A percentile compares a stretch with the other conserved stretches of the same genome.
Conservation (phyloP, 805 yeast species). For the Hanseniaspora clermontiae region DNA sequence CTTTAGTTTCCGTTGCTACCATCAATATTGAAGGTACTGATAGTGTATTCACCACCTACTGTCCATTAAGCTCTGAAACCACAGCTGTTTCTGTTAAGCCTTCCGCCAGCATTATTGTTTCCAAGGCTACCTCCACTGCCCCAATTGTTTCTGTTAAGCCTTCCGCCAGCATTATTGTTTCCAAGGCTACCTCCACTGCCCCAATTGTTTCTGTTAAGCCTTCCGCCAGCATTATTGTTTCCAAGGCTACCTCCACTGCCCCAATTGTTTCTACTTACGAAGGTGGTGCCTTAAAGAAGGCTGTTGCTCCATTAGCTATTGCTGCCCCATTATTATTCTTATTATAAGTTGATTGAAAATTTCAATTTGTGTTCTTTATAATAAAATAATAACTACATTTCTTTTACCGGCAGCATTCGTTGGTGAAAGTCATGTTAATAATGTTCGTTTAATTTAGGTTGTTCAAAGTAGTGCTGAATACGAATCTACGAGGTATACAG, state of each 20-base stretch:
- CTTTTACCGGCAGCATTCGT: not conserved
- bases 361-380: too few relatives aligned
- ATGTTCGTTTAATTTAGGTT: not conserved
- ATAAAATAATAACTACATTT: not conserved
- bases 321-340: conserved; percentile 4
- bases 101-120: not conserved
- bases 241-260: not conserved
- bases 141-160: conserved; percentile 12
- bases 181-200: conserved; percentile 2
- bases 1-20: conserved; percentile 19
- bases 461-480: not conserved
- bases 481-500: not conserved
- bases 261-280: conserved; percentile 7
- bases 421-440: not conserved
- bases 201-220: conserved; percentile 12
- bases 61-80: conserved; percentile 20
- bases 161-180: not conserved
- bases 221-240: not conserved
- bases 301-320: conserved; percentile 7
- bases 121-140: conserved; percentile 2
- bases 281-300: not conserved
- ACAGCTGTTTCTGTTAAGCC: conserved; percentile 12
- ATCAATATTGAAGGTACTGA: conserved; percentile 24
- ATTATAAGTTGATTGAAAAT: not conserved
- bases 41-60: conserved; percentile 49